A percentile compares a stretch with the other conserved stretches of the same genome.
These are phyloP conservation scores for Geosmithia flava DNA, from an alignment of 2,329 filamentous ascomycete genomes.

Conservation along the genomic window DNA sequence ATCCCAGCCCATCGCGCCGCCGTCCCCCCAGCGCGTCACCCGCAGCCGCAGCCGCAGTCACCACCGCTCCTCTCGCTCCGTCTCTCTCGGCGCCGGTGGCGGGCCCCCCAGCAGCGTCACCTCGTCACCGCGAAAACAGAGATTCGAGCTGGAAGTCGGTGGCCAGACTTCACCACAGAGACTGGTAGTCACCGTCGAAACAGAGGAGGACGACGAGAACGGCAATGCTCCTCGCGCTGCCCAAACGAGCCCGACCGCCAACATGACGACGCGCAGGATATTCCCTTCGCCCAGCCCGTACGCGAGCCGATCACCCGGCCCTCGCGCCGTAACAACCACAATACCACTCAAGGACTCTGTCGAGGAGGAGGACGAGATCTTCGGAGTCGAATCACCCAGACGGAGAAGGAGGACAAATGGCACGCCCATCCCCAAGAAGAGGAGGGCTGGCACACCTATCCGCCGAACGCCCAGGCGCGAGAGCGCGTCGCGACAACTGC, in stretches of 20 bases:
- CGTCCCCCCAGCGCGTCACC: slow-evolving; percentile 27
- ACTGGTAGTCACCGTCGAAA: slow-evolving; percentile 43
- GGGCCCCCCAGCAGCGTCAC: slow-evolving; percentile 21
- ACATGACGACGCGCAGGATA: slow-evolving; percentile 23
- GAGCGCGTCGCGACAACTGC: slow-evolving; percentile 13
- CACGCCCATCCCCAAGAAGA: slow-evolving; percentile 37
- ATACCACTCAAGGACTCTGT: slow-evolving; percentile 35
- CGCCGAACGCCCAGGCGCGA: slow-evolving; percentile 19
- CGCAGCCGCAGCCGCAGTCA: slow-evolving; percentile 15
- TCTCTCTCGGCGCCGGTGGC: not conserved
- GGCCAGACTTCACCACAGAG: slow-evolving; percentile 35
- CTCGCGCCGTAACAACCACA: slow-evolving; percentile 30
- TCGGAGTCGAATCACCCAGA: slow-evolving; percentile 24
- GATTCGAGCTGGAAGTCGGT: slow-evolving; percentile 43
- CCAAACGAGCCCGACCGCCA: slow-evolving; percentile 8
- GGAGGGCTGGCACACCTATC: slow-evolving; percentile 32
- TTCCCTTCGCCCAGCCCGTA: slow-evolving; percentile 29
- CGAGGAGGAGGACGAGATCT: slow-evolving; percentile 19
- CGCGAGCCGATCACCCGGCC: not conserved
- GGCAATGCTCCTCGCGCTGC: too few relatives aligned
- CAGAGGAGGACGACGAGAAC: slow-evolving; percentile 25
- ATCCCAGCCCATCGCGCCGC: slow-evolving; percentile 16
- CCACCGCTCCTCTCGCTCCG: slow-evolving; percentile 17
- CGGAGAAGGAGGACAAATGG: slow-evolving; percentile 34
- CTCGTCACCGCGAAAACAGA: slow-evolving; percentile 40